A percentile compares a stretch with the other conserved stretches of the same genome.
These are phyloP conservation scores for Spencermartinsiella europaea DNA, from an alignment of 805 yeast species.

Conservation along the genomic window DNA sequence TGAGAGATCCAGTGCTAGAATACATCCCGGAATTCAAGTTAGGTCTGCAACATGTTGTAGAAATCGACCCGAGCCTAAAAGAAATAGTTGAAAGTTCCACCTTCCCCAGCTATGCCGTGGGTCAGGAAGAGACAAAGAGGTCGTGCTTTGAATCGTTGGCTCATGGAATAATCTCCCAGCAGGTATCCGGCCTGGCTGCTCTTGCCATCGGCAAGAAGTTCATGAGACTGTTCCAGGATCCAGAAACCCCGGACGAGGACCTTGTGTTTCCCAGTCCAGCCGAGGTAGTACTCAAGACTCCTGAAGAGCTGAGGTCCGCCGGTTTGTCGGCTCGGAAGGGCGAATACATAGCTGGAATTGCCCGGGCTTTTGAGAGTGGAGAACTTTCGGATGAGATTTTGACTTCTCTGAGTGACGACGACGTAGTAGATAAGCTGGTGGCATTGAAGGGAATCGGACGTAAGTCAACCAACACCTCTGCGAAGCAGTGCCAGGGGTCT, in stretches of 20 bases:
- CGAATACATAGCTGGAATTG: slow-evolving; percentile 63
- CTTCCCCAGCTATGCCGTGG: slow-evolving; percentile 28
- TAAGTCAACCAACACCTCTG: too few relatives aligned
- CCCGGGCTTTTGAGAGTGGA: slow-evolving; percentile 27
- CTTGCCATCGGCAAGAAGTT: slow-evolving; percentile 52
- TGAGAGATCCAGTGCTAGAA: neutral
- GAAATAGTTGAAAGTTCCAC: slow-evolving; percentile 24
- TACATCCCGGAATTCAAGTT: slow-evolving; percentile 32
- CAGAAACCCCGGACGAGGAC: slow-evolving; percentile 9
- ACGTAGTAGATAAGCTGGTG: slow-evolving; percentile 30
- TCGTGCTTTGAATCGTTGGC: slow-evolving; percentile 14
- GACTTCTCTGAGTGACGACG: slow-evolving; percentile 25
- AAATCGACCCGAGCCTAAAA: slow-evolving; percentile 36
- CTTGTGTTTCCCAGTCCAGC: slow-evolving; percentile 48
- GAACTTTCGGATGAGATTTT: slow-evolving; percentile 26
- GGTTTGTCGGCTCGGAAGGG: slow-evolving; percentile 71
- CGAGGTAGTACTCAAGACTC: slow-evolving; percentile 37
- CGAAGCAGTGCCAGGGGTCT: slow-evolving; percentile 1
- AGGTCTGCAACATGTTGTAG: slow-evolving; percentile 34
- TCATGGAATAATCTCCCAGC: slow-evolving; percentile 32
- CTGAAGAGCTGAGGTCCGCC: slow-evolving; percentile 49
- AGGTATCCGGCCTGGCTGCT: slow-evolving; percentile 66
- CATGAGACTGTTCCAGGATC: slow-evolving; percentile 27
- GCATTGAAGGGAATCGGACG: slow-evolving; percentile 33
- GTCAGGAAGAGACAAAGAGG: slow-evolving; percentile 1